A percentile compares a stretch with the other conserved stretches of the same genome.
Conservation (phyloP, 306 rosid genomes). For the Benincasa hispida region DNA sequence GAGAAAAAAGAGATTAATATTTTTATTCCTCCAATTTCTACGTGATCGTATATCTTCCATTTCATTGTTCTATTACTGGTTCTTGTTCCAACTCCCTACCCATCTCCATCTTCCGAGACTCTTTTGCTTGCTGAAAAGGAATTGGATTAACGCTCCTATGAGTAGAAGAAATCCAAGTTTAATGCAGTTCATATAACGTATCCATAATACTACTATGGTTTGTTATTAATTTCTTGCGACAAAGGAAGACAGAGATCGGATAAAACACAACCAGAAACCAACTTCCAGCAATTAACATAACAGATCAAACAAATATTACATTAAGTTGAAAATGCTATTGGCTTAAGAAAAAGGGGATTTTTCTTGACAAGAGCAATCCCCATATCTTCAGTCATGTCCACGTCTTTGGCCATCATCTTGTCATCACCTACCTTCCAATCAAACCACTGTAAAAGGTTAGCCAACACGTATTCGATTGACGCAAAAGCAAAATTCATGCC, state of each 20-base stretch:
- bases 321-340: background rate
- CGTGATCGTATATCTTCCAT: too few relatives aligned
- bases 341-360: background rate
- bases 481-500: constrained; percentile 13
- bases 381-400: constrained; percentile 18
- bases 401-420: background rate
- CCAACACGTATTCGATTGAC: constrained; percentile 14
- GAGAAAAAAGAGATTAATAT: too few relatives aligned
- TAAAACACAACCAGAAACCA: background rate
- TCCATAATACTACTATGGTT: background rate
- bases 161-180: too few relatives aligned
- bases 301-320: background rate
- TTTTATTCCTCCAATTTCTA: too few relatives aligned
- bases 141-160: too few relatives aligned
- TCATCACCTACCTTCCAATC: constrained; percentile 18
- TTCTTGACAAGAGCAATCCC: background rate
- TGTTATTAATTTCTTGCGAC: background rate
- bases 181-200: background rate
- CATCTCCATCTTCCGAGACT: too few relatives aligned
- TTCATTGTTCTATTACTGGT: too few relatives aligned
- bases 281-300: background rate
- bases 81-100: too few relatives aligned
- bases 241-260: background rate
- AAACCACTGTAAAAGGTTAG: constrained; percentile 16
- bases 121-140: too few relatives aligned